Evolutionary conservation across 2,329 filamentous ascomycete species (phyloP).

Genomic region (Sarocladium strictum): DNA sequence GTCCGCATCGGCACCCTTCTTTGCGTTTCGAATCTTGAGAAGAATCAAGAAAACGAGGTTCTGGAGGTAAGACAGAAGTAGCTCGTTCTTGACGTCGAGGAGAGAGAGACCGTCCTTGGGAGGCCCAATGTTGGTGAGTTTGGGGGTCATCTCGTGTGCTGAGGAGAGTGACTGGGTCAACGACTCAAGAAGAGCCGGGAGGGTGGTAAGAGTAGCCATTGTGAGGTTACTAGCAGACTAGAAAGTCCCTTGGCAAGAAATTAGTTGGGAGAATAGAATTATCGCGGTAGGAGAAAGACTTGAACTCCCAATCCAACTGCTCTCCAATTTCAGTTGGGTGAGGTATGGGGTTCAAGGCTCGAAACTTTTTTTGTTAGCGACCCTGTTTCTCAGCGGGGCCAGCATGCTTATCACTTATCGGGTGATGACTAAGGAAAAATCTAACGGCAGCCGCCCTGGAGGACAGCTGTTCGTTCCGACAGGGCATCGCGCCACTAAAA

Average conservation of each 20-base stretch:
- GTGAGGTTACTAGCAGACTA: conserved; percentile 12
- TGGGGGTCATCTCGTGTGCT: conserved; percentile 62
- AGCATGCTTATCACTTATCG: conserved; percentile 7
- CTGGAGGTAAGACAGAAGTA: conserved; percentile 94
- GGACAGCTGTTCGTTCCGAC: conserved; percentile 6
- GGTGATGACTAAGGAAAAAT: not conserved
- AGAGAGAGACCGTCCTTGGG: conserved; percentile 86
- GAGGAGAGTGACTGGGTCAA: conserved; percentile 54
- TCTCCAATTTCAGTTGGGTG: no score
- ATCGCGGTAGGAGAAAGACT: no score
- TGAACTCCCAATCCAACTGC: no score
- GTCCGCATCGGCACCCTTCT: conserved; percentile 17
- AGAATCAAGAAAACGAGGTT: conserved; percentile 86
- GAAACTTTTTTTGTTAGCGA: conserved; percentile 8
- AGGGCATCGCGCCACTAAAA: not conserved
- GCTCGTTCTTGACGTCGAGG: conserved; percentile 91
- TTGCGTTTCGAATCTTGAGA: conserved; percentile 64
- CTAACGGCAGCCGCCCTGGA: not conserved
- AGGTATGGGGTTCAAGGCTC: not conserved
- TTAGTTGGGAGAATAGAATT: not conserved
- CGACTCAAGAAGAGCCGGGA: conserved; percentile 45
- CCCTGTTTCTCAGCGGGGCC: not conserved
- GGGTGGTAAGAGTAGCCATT: conserved; percentile 44
- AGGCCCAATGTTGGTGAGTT: conserved; percentile 58
- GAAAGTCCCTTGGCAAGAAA: no score